Percentiles rank a stretch among this genome's conserved stretches.
These are phyloP conservation scores for Limtongia smithiae DNA, from an alignment of 805 yeast genomes.

Conservation along the genomic window DNA sequence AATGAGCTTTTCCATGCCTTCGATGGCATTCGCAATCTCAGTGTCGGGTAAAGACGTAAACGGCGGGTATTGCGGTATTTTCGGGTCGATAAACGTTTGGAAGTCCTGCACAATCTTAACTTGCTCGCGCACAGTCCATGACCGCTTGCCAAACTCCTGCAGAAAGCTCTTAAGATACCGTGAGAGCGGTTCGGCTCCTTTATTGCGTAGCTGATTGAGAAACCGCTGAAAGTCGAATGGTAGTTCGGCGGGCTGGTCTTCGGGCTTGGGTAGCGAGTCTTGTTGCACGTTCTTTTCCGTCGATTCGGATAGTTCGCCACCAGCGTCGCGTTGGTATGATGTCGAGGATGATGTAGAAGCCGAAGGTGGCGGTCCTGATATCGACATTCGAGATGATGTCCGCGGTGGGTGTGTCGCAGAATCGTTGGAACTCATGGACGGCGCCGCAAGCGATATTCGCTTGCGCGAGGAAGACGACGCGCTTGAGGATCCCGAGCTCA, in stretches of 20 bases:
- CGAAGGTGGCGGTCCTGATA: too few species aligned
- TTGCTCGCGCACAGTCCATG: conserved; percentile 76
- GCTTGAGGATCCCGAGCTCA: not conserved
- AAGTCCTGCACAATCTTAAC: conserved; percentile 74
- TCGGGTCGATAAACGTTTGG: conserved; percentile 47
- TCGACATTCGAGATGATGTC: not conserved
- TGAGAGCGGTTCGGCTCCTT: conserved; percentile 83
- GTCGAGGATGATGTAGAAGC: not conserved
- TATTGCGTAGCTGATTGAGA: conserved; percentile 63
- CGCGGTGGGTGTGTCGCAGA: too few species aligned
- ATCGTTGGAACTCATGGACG: too few species aligned
- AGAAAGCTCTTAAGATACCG: conserved; percentile 72
- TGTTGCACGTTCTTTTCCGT: too few species aligned
- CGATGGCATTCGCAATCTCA: conserved; percentile 68
- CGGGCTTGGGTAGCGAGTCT: conserved; percentile 19
- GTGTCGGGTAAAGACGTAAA: conserved; percentile 61
- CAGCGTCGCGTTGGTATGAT: not conserved
- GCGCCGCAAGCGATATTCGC: not conserved
- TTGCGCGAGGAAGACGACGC: not conserved
- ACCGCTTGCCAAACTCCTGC: conserved; percentile 63
- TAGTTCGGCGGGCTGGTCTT: conserved; percentile 35
- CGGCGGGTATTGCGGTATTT: conserved; percentile 63
- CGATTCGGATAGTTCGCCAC: too few species aligned
- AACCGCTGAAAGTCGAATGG: conserved; percentile 83
- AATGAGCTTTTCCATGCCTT: conserved; percentile 87